These are phyloP conservation scores for Carex arenaria DNA, from an alignment of 202 grass and related monocot genomes.

Conservation along the genomic window DNA sequence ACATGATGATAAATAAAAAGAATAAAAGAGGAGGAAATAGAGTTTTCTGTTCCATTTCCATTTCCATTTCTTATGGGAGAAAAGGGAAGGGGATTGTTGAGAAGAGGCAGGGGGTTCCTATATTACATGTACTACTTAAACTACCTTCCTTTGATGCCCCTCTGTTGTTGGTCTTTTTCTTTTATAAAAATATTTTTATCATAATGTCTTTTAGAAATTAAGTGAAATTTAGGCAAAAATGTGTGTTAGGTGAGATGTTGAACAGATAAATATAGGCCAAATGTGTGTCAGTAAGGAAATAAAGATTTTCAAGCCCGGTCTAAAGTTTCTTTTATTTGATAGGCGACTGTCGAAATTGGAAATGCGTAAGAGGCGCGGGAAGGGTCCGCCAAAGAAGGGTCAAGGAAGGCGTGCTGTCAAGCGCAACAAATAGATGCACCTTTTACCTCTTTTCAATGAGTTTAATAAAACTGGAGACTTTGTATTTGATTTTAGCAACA, in stretches of 20 bases:
- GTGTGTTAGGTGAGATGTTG: neutral
- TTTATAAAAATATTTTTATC: neutral
- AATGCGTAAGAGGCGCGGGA: slow-evolving; percentile 88
- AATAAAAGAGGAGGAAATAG: neutral
- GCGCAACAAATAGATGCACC: slow-evolving; percentile 52
- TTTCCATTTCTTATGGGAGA: neutral
- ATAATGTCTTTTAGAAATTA: neutral
- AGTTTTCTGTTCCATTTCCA: neutral
- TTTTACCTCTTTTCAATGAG: neutral
- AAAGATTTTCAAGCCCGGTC: neutral
- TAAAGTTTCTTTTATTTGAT: neutral
- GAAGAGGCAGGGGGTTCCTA: neutral
- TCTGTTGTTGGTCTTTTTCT: neutral
- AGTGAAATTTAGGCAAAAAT: neutral
- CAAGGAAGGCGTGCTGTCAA: slow-evolving; percentile 92
- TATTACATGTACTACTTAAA: neutral
- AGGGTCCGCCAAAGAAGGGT: slow-evolving; percentile 94
- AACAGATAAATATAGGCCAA: neutral
- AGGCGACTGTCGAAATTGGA: slow-evolving; percentile 79
- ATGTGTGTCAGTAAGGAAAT: too few species aligned
- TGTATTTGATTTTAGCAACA: neutral
- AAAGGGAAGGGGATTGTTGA: neutral
- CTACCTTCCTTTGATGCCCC: neutral
- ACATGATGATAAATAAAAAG: too few species aligned
- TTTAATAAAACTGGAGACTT: slow-evolving; percentile 8